Conservation (phyloP, 2,329 filamentous ascomycete genomes). For the Colletotrichum simmondsii region DNA sequence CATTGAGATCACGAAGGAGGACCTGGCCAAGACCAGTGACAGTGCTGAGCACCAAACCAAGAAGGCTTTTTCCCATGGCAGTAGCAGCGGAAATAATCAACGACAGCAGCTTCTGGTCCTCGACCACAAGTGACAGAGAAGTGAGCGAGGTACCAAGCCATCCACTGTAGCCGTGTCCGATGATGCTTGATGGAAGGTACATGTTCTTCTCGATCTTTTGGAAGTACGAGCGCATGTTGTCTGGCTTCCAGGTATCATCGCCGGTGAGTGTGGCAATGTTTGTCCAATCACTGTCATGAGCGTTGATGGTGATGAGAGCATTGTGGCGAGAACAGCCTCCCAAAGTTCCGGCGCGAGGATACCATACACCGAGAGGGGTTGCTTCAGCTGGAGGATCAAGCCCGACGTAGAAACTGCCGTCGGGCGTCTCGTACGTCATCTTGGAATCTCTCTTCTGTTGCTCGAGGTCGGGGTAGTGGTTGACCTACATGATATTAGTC, state of each 20-base stretch:
- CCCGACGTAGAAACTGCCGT: conserved; percentile 47
- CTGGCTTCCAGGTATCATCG: conserved; percentile 66
- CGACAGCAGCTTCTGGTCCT: conserved; percentile 33
- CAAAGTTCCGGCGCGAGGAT: conserved; percentile 57
- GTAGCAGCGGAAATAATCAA: conserved; percentile 41
- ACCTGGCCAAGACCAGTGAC: conserved; percentile 40
- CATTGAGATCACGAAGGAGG: conserved; percentile 42
- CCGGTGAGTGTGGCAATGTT: conserved; percentile 68
- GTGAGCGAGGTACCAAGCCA: conserved; percentile 51
- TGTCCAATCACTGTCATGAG: conserved; percentile 69
- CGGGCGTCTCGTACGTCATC: conserved; percentile 48
- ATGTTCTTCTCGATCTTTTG: conserved; percentile 65
- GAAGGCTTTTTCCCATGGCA: conserved; percentile 40
- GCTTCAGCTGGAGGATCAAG: conserved; percentile 37
- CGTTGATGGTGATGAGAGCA: conserved; percentile 67
- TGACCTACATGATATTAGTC: conserved; percentile 54
- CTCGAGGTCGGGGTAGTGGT: conserved; percentile 64
- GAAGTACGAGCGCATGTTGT: conserved; percentile 70
- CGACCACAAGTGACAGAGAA: conserved; percentile 16
- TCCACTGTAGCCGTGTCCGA: conserved; percentile 63
- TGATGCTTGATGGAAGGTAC: conserved; percentile 53
- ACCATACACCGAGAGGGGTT: conserved; percentile 42
- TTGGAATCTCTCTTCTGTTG: conserved; percentile 62
- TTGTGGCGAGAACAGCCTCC: conserved; percentile 69
- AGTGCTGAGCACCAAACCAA: conserved; percentile 33